Percentiles rank a stretch among this genome's conserved stretches.
These are phyloP conservation scores for Begonia loranthoides DNA, from an alignment of 306 rosid species.

Conservation along the genomic window DNA sequence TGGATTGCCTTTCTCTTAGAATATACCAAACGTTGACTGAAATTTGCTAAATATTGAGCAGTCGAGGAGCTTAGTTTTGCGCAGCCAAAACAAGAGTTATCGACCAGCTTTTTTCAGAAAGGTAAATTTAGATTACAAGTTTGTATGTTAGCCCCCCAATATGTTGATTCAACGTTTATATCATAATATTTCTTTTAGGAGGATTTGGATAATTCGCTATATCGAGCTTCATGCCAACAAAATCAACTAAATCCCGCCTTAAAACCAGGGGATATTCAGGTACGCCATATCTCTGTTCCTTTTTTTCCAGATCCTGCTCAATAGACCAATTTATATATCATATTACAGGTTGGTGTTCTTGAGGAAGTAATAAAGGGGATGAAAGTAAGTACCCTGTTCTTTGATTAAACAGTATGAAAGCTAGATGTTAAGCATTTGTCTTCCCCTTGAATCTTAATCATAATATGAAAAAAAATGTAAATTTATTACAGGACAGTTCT, in stretches of 20 bases:
- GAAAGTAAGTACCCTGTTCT: slow-evolving; percentile 44
- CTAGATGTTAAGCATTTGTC: no score
- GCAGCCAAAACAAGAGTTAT: slow-evolving; percentile 67
- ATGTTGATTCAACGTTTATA: no score
- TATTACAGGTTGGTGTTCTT: slow-evolving; percentile 62
- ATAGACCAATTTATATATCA: slow-evolving; percentile 9
- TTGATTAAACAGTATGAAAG: no score
- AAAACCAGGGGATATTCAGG: slow-evolving; percentile 73
- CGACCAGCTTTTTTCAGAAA: slow-evolving; percentile 89
- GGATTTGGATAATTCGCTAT: slow-evolving; percentile 69
- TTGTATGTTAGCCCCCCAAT: background rate
- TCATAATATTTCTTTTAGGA: slow-evolving; percentile 30
- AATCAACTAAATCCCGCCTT: slow-evolving; percentile 47
- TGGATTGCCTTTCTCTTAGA: no score
- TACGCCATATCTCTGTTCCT: slow-evolving; percentile 9
- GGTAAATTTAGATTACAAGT: slow-evolving; percentile 31
- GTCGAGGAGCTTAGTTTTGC: slow-evolving; percentile 73
- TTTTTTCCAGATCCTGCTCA: slow-evolving; percentile 9
- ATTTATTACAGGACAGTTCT: slow-evolving; percentile 56
- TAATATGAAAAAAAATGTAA: background rate
- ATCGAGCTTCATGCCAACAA: slow-evolving; percentile 50
- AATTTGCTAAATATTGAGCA: slow-evolving; percentile 3
- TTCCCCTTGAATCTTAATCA: no score
- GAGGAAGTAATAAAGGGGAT: slow-evolving; percentile 84
- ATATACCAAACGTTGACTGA: no score